Base-by-base conservation (phyloP, 1,284 basidiomycete species). In the Omphalotus olearius region DNA sequence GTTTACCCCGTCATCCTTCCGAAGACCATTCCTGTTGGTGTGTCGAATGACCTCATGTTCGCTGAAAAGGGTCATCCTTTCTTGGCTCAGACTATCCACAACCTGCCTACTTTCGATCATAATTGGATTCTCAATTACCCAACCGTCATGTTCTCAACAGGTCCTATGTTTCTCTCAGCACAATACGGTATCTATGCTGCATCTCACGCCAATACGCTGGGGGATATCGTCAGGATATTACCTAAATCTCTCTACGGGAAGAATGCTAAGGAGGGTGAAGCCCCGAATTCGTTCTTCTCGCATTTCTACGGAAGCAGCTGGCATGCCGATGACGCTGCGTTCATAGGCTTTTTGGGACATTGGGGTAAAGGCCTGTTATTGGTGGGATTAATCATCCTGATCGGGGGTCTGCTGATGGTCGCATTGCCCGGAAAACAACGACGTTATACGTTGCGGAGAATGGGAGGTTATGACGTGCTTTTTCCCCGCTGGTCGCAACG, bases 121-220 rank as follows among this genome's bases (percentile, higher is more conserved):
- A 81, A 84, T 50, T 98, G 92, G 83, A 68, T 97, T 49, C 82
- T 93, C 64, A 95, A 98, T 70, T 99, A 99, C 63, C 96, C 97
- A 28, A 99, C 96, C 33, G 96, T 99, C 72, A 99, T 99, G 96
- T 99, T 99, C 74, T 93, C 93, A 45, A 99, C 97, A 0, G 96
- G 96, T 1, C 86, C 93, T 66, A 93, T 95, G 92, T 92, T 94
- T 72, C 69, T 98, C 20, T 91, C 91, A 2, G 82, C 89, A 17
- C 85, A 96, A 68, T 91, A 93, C 68, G 85, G 90, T 51, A 75
- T 91, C 54, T 93, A 88, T 72, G 81, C 85, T 26, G 76, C 89
- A 30, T 78, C 85, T 16, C 86, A 92, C 56, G 83, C 85, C 16
- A 70, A 68, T 23, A 80, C 80, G n/a, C 81, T 82, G 10, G 74